These are phyloP conservation scores for Austropuccinia psidii DNA, from an alignment of 1,284 basidiomycete species.

Conservation along the genomic window DNA sequence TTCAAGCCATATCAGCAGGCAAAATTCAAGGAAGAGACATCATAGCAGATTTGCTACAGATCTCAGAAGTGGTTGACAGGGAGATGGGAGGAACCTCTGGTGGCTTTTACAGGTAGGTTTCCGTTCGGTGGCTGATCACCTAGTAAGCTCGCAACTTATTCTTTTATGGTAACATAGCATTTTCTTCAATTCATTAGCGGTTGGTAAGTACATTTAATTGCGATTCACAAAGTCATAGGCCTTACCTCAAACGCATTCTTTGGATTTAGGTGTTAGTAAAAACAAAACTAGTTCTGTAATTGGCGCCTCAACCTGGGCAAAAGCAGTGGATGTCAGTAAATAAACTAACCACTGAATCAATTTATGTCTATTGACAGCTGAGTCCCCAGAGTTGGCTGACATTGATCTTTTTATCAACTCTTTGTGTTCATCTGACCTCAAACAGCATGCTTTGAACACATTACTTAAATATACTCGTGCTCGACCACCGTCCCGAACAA, in stretches of 20 bases:
- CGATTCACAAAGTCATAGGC: neutral
- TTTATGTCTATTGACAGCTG: no score
- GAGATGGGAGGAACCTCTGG: constrained; percentile 89
- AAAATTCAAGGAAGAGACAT: constrained; percentile 59
- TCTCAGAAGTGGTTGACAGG: constrained; percentile 62
- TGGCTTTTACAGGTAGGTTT: constrained; percentile 72
- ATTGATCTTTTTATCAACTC: no score
- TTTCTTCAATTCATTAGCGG: constrained; percentile 75
- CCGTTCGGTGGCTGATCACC: neutral
- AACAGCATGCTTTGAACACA: constrained; percentile 56
- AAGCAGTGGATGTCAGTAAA: constrained; percentile 51
- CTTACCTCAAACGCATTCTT: neutral
- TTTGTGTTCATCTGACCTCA: neutral
- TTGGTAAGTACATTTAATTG: constrained; percentile 50
- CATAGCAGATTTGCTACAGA: constrained; percentile 58
- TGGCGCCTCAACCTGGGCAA: constrained; percentile 59
- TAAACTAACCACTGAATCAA: no score
- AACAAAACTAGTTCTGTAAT: constrained; percentile 41
- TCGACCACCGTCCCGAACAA: constrained; percentile 76
- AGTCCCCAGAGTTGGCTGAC: no score
- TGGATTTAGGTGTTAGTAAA: neutral
- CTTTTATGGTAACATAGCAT: constrained; percentile 54
- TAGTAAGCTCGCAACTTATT: neutral
- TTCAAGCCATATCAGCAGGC: constrained; percentile 44
- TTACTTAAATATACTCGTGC: constrained; percentile 82